Evolutionary conservation across 768 basidiomycete genomes (phyloP).

Genomic region (Exidia glandulosa): DNA sequence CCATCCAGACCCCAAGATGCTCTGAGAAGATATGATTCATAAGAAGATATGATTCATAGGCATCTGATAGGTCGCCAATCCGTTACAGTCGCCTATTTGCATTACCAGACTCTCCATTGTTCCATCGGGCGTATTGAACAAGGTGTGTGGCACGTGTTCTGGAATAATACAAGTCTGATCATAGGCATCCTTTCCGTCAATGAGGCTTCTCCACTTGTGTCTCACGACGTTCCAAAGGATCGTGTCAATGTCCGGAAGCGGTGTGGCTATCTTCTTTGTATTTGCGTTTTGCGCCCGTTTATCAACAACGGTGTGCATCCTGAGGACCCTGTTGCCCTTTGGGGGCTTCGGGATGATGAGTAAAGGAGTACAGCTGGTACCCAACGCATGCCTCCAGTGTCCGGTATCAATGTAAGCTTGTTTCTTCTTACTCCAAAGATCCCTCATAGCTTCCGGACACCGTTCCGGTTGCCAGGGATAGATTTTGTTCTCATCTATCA

Average conservation of each 20-base stretch:
- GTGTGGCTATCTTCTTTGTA: constrained; percentile 1
- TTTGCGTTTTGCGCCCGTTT: constrained; percentile 3
- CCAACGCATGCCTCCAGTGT: not conserved
- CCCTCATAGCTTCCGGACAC: constrained; percentile 22
- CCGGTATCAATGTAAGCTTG: constrained; percentile 5
- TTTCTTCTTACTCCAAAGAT: constrained; percentile 20
- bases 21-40: constrained; percentile 30
- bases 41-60: constrained; percentile 29
- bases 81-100: constrained; percentile 24
- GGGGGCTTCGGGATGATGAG: constrained; percentile 2
- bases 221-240: not conserved
- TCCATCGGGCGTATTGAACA: constrained; percentile 28
- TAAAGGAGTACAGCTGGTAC: constrained; percentile 3
- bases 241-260: constrained; percentile 1
- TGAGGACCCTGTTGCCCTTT: not conserved
- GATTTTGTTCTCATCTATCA: constrained; percentile 22
- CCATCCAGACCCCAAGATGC: constrained; percentile 21
- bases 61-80: constrained; percentile 29
- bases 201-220: not conserved
- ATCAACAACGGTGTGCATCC: constrained; percentile 1
- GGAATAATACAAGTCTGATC: constrained; percentile 9
- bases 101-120: constrained; percentile 33
- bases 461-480: constrained; percentile 21
- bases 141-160: constrained; percentile 8
- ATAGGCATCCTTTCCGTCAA: constrained; percentile 9